A percentile compares a stretch with the other conserved stretches of the same genome.
phyloP scores from a whole-genome alignment of 2,329 filamentous ascomycete genomes.

The Alternaria rosae region DNA sequence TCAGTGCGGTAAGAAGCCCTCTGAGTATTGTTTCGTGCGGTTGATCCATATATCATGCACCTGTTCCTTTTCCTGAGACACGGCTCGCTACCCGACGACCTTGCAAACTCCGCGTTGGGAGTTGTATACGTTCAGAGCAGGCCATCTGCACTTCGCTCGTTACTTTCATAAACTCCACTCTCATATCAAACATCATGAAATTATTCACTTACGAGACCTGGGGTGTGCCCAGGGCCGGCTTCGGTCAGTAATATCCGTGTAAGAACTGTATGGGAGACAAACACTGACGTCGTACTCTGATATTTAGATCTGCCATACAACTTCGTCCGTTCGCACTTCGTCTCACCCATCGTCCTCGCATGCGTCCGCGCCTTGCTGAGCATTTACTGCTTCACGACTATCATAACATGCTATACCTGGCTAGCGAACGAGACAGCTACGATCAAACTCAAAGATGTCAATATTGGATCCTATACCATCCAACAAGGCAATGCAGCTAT shows the following conservation, averaged over 20 bases:
- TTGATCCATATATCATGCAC: background rate
- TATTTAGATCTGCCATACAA: constrained; percentile 64
- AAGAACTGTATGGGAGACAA: too few species aligned
- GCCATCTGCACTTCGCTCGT: background rate
- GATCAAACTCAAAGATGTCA: constrained; percentile 33
- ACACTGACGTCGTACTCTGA: too few species aligned
- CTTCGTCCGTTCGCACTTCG: constrained; percentile 80
- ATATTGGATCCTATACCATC: constrained; percentile 62
- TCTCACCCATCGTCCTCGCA: constrained; percentile 69
- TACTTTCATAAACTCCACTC: background rate
- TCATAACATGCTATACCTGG: constrained; percentile 72
- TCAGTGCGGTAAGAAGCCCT: background rate
- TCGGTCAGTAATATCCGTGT: too few species aligned
- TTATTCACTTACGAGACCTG: constrained; percentile 28
- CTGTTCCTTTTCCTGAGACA: background rate
- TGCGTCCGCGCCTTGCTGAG: constrained; percentile 57
- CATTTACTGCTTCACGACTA: constrained; percentile 72
- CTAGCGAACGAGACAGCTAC: constrained; percentile 40
- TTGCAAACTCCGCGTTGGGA: background rate
- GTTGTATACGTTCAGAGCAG: background rate
- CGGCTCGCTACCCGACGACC: background rate
- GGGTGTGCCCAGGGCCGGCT: constrained; percentile 30
- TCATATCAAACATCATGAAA: constrained; percentile 12
- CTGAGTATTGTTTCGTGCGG: background rate
- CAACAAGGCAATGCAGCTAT: constrained; percentile 65